Conservation (phyloP, 768 basidiomycete species). For the Russula sp. region DNA sequence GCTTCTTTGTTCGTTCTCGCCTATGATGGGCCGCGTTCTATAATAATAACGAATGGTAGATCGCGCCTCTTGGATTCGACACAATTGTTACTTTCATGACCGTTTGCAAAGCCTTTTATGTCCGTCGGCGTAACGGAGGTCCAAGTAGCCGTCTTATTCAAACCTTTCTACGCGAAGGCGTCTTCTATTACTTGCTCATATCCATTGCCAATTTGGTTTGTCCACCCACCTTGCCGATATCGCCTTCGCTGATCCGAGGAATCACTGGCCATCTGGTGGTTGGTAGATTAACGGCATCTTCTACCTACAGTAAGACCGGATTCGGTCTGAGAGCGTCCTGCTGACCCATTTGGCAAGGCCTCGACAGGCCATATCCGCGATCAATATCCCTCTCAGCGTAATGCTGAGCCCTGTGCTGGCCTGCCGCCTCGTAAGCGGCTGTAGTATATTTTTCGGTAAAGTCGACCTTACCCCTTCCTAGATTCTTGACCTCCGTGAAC, state of each 20-base stretch:
- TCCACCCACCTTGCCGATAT: background rate
- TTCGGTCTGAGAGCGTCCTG: slow-evolving; percentile 16
- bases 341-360: slow-evolving; percentile 41
- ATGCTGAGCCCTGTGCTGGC: slow-evolving; percentile 79
- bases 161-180: slow-evolving; percentile 79
- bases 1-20: slow-evolving; percentile 30
- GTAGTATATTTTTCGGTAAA: background rate
- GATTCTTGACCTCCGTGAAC: slow-evolving; percentile 80
- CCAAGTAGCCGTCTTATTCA: slow-evolving; percentile 76
- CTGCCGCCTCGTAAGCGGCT: slow-evolving; percentile 56
- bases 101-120: slow-evolving; percentile 69
- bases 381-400: slow-evolving; percentile 79
- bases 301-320: slow-evolving; percentile 65
- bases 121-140: slow-evolving; percentile 67
- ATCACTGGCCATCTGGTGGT: slow-evolving; percentile 4
- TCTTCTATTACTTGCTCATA: slow-evolving; percentile 81
- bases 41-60: slow-evolving; percentile 36
- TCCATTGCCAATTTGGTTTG: slow-evolving; percentile 74
- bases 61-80: slow-evolving; percentile 77
- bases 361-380: slow-evolving; percentile 74
- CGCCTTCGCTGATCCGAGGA: background rate
- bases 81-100: slow-evolving; percentile 79
- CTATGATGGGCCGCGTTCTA: background rate
- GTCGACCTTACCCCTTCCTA: slow-evolving; percentile 25
- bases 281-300: slow-evolving; percentile 70